phyloP scores from a whole-genome alignment of 345 rosid species.

The Barbarea vulgaris region DNA sequence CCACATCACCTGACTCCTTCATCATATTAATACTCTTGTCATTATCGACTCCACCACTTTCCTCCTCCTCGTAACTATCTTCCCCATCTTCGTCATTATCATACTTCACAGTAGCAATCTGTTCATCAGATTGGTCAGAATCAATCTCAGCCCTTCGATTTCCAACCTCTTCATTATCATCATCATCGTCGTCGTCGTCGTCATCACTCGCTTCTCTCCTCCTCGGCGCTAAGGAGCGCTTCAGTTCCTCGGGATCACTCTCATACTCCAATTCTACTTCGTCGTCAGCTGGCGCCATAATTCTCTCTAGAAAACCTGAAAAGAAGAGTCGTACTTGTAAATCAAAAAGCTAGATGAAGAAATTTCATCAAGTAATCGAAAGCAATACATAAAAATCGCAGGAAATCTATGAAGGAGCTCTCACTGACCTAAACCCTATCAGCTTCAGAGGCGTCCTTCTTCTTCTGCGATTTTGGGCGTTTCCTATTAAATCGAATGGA shows the following conservation, averaged over 20 bases:
- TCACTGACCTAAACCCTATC: slow-evolving; percentile 27
- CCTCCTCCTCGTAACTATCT: slow-evolving; percentile 48
- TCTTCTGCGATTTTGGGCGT: slow-evolving; percentile 11
- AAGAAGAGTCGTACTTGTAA: neutral
- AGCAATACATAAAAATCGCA: neutral
- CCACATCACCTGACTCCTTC: slow-evolving; percentile 32
- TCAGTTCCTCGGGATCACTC: slow-evolving; percentile 92
- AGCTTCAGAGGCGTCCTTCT: slow-evolving; percentile 15
- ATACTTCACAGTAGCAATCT: slow-evolving; percentile 65
- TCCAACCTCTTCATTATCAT: slow-evolving; percentile 19
- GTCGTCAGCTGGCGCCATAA: slow-evolving; percentile 53
- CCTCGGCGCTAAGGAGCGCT: slow-evolving; percentile 67
- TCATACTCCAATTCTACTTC: slow-evolving; percentile 73
- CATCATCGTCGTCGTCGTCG: slow-evolving; percentile 87
- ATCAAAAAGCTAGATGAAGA: slow-evolving; percentile 23
- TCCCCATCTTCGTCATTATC: slow-evolving; percentile 55
- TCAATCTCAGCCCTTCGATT: slow-evolving; percentile 51
- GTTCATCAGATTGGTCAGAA: slow-evolving; percentile 72
- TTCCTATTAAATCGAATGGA: slow-evolving; percentile 11
- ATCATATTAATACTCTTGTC: slow-evolving; percentile 37
- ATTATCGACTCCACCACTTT: slow-evolving; percentile 31
- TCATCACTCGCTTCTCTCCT: slow-evolving; percentile 93
- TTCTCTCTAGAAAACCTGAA: slow-evolving; percentile 28
- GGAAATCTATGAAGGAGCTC: neutral
- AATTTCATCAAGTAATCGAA: neutral